Base-by-base conservation (phyloP, 306 rosid species). In the Sindora glabra region DNA sequence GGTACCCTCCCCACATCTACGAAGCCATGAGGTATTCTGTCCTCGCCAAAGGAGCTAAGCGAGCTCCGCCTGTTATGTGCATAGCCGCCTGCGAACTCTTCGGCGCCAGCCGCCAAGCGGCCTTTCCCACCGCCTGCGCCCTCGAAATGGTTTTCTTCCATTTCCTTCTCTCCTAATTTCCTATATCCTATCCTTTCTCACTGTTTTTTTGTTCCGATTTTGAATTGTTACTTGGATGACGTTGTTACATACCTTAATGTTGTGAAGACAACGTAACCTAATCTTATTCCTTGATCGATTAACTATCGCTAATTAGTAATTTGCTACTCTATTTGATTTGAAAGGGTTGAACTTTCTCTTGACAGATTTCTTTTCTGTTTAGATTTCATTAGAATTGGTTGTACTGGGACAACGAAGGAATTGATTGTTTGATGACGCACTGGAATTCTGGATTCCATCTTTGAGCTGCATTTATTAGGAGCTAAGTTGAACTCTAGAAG, bases 41-140 rank as follows among this genome's bases (percentile, higher is more conserved):
- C 15, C 85, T 92, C 16, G 89, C 95, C 48, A 50, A 83, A 22
- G 90, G 90, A 6, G 90, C 88, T 68, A 92, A 92, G 73, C 83
- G 99, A 30, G 81, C 99, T 58, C 91, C 99, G 0, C 96, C 99
- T 36, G 90, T 89, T 49, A 88, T 92, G 96, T 92, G 98, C 68
- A 78, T 92, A 65, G 87, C 95, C 63, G 82, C 95, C 48, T 88
- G 78, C 62, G 95, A 92, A 62, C 94, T 86, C 71, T 80, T 92
- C 42, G 95, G 98, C 7, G 86, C 86, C 24, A 65, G 73, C 70
- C 95, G 89, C 73, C 64, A 59, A 24, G 95, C 94, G 6, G 96
- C 99, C 14, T 92, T 83, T 70, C 99, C 95, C 68, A 92, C 95
- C 25, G 95, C 96, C 24, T 89, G 96, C 52, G 96, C 99, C 42